These are phyloP conservation scores for Penstemon eatonii DNA, from an alignment of 257 asterid genomes.

Conservation along the genomic window DNA sequence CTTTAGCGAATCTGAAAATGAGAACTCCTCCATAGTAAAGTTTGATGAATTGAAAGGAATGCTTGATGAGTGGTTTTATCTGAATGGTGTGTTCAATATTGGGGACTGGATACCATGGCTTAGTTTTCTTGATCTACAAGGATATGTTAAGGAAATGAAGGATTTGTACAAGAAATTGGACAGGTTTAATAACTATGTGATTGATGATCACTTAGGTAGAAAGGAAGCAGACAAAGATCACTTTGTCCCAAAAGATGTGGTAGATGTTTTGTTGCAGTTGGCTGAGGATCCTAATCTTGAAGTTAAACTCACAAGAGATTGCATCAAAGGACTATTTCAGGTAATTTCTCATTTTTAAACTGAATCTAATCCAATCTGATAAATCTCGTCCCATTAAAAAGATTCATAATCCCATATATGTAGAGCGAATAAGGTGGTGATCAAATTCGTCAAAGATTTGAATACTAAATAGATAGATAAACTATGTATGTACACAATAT, in stretches of 20 bases:
- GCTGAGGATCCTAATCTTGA: conserved; percentile 42
- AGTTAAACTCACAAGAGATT: conserved; percentile 35
- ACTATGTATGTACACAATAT: neutral
- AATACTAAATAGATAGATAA: neutral
- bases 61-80: conserved; percentile 38
- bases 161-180: conserved; percentile 27
- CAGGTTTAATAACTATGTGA: no score
- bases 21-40: conserved; percentile 5
- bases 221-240: neutral
- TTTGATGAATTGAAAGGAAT: conserved; percentile 28
- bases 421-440: no score
- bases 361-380: no score
- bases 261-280: conserved; percentile 33
- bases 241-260: conserved; percentile 24
- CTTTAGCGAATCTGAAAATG: conserved; percentile 3
- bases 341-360: conserved; percentile 14
- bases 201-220: conserved; percentile 37
- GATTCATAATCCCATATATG: no score
- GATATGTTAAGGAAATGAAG: conserved; percentile 44
- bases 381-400: no score
- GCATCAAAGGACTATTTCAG: conserved; percentile 43
- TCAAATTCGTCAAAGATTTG: no score
- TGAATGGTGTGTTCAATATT: conserved; percentile 30
- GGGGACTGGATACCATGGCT: conserved; percentile 65
- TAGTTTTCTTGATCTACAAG: conserved; percentile 43